phyloP scores from a whole-genome alignment of 108 stramenopile genomes.

The Discostella stelligeroides region DNA sequence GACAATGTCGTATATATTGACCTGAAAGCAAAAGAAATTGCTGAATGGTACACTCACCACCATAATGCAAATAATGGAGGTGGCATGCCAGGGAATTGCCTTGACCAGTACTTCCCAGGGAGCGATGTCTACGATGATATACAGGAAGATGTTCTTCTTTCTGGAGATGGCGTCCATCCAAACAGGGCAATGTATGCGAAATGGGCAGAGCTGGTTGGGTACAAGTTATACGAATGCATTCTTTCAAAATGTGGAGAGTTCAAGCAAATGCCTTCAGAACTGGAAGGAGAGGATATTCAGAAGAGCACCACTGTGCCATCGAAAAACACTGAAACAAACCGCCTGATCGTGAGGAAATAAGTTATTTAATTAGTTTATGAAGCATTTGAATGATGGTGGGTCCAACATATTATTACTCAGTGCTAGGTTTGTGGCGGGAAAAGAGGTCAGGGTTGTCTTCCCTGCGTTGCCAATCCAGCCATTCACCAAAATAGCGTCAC shows the following conservation, averaged over 20 bases:
- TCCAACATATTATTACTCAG: too few species aligned
- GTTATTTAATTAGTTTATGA: too few species aligned
- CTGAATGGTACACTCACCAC: too few species aligned
- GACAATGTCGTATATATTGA: constrained; percentile 6
- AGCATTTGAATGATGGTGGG: too few species aligned
- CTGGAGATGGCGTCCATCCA: constrained; percentile 70
- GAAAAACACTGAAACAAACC: background rate
- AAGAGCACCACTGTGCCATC: background rate
- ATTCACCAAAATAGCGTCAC: constrained; percentile 61
- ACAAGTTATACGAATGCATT: constrained; percentile 26
- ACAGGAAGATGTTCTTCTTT: constrained; percentile 23
- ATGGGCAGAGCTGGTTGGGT: constrained; percentile 53
- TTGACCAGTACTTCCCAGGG: constrained; percentile 7
- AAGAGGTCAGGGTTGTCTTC: constrained; percentile 57
- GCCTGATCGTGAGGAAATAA: background rate
- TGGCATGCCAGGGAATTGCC: too few species aligned
- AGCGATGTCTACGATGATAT: constrained; percentile 1
- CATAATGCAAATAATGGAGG: constrained; percentile 22
- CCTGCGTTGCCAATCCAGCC: constrained; percentile 67
- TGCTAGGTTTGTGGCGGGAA: too few species aligned
- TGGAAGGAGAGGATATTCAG: background rate
- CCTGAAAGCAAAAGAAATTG: background rate
- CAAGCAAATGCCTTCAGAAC: background rate
- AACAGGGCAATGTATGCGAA: constrained; percentile 59
- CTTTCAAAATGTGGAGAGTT: background rate